Conservation (phyloP, 768 basidiomycete species). For the Tulasnella sp. region DNA sequence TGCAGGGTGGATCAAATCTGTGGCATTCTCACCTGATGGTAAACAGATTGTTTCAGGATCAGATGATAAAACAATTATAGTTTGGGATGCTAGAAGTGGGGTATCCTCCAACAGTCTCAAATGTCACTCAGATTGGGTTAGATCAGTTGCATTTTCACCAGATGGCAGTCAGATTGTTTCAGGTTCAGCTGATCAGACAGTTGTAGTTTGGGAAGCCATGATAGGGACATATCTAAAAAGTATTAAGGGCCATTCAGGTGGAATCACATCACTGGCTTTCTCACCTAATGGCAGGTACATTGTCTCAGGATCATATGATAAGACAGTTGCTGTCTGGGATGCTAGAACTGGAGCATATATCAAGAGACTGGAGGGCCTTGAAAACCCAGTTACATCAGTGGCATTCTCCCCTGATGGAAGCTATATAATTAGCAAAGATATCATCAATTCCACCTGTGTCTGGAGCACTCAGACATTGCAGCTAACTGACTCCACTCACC, state of each 20-base stretch:
- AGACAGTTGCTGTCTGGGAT: slow-evolving; percentile 30
- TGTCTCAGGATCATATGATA: slow-evolving; percentile 4
- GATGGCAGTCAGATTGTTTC: not conserved
- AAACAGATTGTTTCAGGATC: not conserved
- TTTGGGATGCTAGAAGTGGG: not conserved
- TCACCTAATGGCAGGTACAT: not conserved
- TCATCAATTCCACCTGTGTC: too few species aligned
- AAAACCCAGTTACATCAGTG: slow-evolving; percentile 60
- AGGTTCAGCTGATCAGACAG: not conserved
- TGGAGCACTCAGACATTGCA: too few species aligned
- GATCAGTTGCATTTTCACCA: not conserved
- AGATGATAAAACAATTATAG: not conserved
- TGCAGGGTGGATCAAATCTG: not conserved
- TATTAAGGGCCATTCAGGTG: not conserved
- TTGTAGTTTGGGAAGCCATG: not conserved
- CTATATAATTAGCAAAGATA: too few species aligned
- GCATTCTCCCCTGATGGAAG: slow-evolving; percentile 46
- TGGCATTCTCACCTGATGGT: slow-evolving; percentile 1
- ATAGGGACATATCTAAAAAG: too few species aligned
- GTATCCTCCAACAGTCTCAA: not conserved
- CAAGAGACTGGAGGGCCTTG: slow-evolving; percentile 72
- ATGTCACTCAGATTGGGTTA: not conserved
- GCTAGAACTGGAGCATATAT: slow-evolving; percentile 38
- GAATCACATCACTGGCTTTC: not conserved
- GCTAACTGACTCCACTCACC: too few species aligned